These are phyloP conservation scores for Ceratocystis destructans DNA, from an alignment of 2,329 filamentous ascomycete species.

Conservation along the genomic window DNA sequence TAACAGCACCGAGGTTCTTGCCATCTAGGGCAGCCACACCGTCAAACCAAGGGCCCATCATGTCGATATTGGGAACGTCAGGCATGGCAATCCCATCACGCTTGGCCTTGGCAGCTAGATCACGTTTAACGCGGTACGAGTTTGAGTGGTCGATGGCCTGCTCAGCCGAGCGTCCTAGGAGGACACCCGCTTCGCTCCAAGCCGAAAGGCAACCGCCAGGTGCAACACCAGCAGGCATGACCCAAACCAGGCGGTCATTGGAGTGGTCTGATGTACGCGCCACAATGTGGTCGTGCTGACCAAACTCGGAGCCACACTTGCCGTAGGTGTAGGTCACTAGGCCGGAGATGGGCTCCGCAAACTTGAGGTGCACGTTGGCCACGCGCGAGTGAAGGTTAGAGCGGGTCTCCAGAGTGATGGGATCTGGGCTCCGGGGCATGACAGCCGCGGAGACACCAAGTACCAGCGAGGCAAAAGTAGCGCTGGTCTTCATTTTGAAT, in stretches of 20 bases:
- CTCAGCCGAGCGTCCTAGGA: slow-evolving; percentile 25
- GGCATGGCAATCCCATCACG: slow-evolving; percentile 33
- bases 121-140: slow-evolving; percentile 11
- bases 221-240: slow-evolving; percentile 22
- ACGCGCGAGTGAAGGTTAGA: slow-evolving; percentile 16
- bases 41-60: slow-evolving; percentile 47
- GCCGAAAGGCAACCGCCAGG: slow-evolving; percentile 31
- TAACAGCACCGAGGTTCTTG: slow-evolving; percentile 30
- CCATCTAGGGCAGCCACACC: slow-evolving; percentile 45
- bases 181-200: slow-evolving; percentile 25
- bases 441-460: slow-evolving; percentile 15
- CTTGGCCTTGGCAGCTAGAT: slow-evolving; percentile 21
- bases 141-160: slow-evolving; percentile 20
- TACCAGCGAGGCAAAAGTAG: slow-evolving; percentile 16
- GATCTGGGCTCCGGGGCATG: slow-evolving; percentile 11
- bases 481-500: slow-evolving; percentile 16
- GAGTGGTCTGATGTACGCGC: slow-evolving; percentile 20
- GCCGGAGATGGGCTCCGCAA: slow-evolving; percentile 19
- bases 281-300: slow-evolving; percentile 20
- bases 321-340: slow-evolving; percentile 21
- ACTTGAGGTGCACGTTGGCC: slow-evolving; percentile 22
- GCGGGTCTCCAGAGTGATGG: slow-evolving; percentile 18
- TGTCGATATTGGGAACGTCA: slow-evolving; percentile 26
- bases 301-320: slow-evolving; percentile 19
- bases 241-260: slow-evolving; percentile 22